These are phyloP conservation scores for Ustilago sp. DNA, from an alignment of 1,284 basidiomycete species.

Conservation along the genomic window DNA sequence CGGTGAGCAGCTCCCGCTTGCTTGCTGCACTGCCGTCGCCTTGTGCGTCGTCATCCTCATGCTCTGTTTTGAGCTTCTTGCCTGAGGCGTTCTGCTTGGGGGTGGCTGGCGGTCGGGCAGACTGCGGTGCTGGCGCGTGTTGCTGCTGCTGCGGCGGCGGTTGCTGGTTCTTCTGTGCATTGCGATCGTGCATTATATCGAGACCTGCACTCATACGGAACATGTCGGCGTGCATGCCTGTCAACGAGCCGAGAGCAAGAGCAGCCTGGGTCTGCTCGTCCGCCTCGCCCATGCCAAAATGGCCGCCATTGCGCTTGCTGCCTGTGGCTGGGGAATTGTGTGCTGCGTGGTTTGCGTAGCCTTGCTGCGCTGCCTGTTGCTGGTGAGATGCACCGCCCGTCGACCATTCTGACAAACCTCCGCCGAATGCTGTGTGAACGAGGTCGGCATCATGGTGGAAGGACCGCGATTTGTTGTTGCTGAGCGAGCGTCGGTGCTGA, in stretches of 20 bases:
- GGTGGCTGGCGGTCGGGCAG: conserved; percentile 14
- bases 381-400: conserved; percentile 17
- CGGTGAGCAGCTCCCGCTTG: conserved; percentile 58
- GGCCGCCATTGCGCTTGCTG: conserved; percentile 45
- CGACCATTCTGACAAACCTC: conserved; percentile 40
- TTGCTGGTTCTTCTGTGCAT: conserved; percentile 1
- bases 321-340: conserved; percentile 38
- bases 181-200: conserved; percentile 19
- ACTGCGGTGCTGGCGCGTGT: conserved; percentile 13
- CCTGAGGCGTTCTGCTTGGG: conserved; percentile 26
- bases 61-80: conserved; percentile 59
- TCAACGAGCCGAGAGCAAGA: conserved; percentile 37
- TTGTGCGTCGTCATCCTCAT: conserved; percentile 43
- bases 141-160: neutral
- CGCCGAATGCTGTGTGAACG: conserved; percentile 47
- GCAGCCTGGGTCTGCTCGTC: conserved; percentile 52
- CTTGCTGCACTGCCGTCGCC: conserved; percentile 19
- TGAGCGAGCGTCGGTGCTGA: conserved; percentile 31
- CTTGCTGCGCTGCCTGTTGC: conserved; percentile 15
- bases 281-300: conserved; percentile 33
- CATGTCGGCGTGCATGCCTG: conserved; percentile 54
- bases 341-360: conserved; percentile 25
- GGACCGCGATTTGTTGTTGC: conserved; percentile 36
- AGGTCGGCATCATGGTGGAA: conserved; percentile 50
- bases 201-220: conserved; percentile 52